Base-by-base conservation (phyloP, 208 protist species). In the Leishmania aethiopica region DNA sequence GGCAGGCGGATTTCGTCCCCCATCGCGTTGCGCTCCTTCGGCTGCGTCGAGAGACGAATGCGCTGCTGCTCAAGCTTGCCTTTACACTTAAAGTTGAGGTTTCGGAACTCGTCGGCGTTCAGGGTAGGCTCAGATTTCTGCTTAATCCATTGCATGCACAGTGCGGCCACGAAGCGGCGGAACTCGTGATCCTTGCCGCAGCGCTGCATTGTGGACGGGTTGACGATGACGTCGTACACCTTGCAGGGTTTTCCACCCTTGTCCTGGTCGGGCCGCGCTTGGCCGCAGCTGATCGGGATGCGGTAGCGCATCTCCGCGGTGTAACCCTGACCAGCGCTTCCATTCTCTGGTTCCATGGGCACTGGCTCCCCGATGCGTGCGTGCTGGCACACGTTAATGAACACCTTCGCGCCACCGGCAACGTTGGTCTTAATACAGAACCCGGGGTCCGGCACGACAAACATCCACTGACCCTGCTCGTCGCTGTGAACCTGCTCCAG, bases 171-270 rank as follows among this genome's bases (percentile, higher is more conserved):
- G 70, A 98, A 96, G 62, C 92, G 88, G 32, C 93, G 88, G 80
- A 98, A 98, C 66, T 96, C 93, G 81, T 90, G 82, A 74, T 98
- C 96, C 62, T 90, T 67, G 8, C 81, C 71, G 73, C 93, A 96
- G 32, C 94, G 90, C 64, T 86, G 64, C 35, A 98, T 82, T 11
- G 96, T 97, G 42, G 84, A 75, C 13, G 94, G 93, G 85, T 97
- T 97, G 17, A 97, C 94, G 84, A 97, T 93, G 28, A 98, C 94
- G 80, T 98, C 96, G 86, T 98, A 98, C 69, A 97, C 96, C 67
- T 96, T 96, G 85, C 94, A 97, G 79, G 90, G 87, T 75, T 90
- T 92, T 32, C 94, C 93, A 40, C 86, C 88, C 86, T 98, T 98
- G 84, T 98, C 96, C 78, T 83, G 86, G 28, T 92, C 93, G 1